Evolutionary conservation across 805 yeast genomes (phyloP), one percentile per base, ranked within the genome.

Genomic region (Hanseniaspora clermontiae): DNA sequence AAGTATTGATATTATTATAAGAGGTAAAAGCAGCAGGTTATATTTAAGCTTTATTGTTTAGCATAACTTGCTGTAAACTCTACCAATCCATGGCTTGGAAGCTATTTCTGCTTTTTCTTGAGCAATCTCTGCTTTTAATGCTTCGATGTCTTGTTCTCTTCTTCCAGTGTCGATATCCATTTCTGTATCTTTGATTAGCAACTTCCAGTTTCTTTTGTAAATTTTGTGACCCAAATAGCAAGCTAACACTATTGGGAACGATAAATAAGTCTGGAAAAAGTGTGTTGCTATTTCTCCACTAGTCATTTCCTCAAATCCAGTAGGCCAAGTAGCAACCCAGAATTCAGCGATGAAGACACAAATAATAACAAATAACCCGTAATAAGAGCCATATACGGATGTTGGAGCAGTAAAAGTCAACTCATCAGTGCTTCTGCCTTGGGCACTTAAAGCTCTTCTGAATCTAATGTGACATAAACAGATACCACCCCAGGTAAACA

Each of bases 311-410:
- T 5, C 17, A 27, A n/a, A 49, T 59, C 80, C 80, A 49, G 79
- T 64, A 56, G 95, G 95, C 74, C 74, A 85, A 43, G 85, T 70
- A 5, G 91, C 89, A 58, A 83, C 75, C 90, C 90, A 85, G 73
- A 85, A 84, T 66, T 84, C 87, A 42, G 87, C 84, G 50, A 78
- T 70, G 48, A 86, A 69, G 50, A 84, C 81, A 59, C 82, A 68
- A 51, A 74, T 57, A 65, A 81, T 77, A 53, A 86, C 70, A 10
- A 68, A 31, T 31, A 77, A 65, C 55, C 90, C 90, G 61, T 76
- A 76, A 60, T 66, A 66, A 2, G 90, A 81, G 46, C 90, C 89
- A 55, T 62, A 69, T 38, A 80, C 66, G 57, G 93, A 91, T 36
- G 78, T 73, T 61, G 78, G 82, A 17, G 91, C 75, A 51, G 73